Percentiles rank a stretch among this genome's conserved stretches.
Evolutionary conservation across 73 alveolate genomes (phyloP).

Genomic region (Symbiodinium pilosum): DNA sequence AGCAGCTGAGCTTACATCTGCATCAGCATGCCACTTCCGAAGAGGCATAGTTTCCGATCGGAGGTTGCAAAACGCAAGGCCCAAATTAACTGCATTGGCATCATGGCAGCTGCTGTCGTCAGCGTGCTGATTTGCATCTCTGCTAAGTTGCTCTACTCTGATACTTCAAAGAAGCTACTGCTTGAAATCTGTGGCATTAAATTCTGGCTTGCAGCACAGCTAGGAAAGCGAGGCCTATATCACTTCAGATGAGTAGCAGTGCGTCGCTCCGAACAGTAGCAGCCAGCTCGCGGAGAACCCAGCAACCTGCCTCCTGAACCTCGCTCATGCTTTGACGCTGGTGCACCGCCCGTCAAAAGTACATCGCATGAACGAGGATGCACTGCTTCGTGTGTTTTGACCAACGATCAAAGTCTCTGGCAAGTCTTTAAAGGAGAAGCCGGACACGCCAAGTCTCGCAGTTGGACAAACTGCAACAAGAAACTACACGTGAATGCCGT

Average conservation of each 20-base stretch:
- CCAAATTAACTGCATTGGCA: no score
- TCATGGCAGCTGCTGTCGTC: no score
- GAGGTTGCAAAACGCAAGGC: no score
- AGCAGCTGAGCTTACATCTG: no score
- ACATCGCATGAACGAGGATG: no score
- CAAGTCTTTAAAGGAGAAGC: background rate
- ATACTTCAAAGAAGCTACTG: background rate
- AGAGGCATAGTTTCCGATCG: no score
- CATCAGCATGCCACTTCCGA: no score
- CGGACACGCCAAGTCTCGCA: background rate
- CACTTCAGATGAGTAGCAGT: background rate
- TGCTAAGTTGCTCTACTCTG: background rate
- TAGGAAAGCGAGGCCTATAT: background rate
- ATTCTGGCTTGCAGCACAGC: background rate
- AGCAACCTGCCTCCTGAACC: constrained; percentile 34
- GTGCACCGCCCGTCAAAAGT: no score
- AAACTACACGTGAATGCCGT: background rate
- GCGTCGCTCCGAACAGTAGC: background rate
- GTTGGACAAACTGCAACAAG: background rate
- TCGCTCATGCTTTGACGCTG: no score
- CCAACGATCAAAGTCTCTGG: background rate
- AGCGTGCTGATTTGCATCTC: no score
- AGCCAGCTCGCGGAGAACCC: constrained; percentile 37
- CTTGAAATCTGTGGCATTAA: background rate
- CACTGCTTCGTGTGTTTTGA: no score